These are phyloP conservation scores for Lagerstroemia speciosa DNA, from an alignment of 345 rosid species.

Conservation along the genomic window DNA sequence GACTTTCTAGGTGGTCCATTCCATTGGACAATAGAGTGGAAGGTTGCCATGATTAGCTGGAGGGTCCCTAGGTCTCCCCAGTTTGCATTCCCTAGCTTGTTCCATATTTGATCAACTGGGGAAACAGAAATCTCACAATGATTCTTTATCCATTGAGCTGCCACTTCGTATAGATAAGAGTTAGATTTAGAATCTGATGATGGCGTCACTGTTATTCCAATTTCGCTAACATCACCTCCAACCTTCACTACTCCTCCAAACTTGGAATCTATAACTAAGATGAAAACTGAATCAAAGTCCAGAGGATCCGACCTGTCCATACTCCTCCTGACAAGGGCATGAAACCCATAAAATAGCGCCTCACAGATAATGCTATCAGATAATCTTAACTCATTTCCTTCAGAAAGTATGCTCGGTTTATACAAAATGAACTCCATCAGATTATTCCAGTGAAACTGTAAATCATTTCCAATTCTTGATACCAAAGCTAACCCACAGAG, in stretches of 20 bases:
- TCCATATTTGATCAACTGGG: conserved; percentile 45
- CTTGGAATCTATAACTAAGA: conserved; percentile 49
- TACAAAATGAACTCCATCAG: conserved; percentile 36
- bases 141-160: conserved; percentile 42
- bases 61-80: conserved; percentile 60
- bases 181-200: neutral
- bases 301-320: conserved; percentile 28
- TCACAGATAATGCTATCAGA: conserved; percentile 42
- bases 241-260: conserved; percentile 56
- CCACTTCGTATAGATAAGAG: conserved; percentile 28
- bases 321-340: conserved; percentile 42
- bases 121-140: conserved; percentile 44
- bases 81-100: conserved; percentile 52
- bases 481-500: conserved; percentile 48
- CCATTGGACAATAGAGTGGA: conserved; percentile 44
- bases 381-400: conserved; percentile 31
- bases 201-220: conserved; percentile 19
- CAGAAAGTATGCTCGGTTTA: conserved; percentile 30
- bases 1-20: conserved; percentile 47
- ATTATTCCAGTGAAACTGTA: conserved; percentile 42
- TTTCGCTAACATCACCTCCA: conserved; percentile 41
- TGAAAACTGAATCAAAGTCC: conserved; percentile 27
- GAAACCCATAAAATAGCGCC: conserved; percentile 55
- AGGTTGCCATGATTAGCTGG: conserved; percentile 45
- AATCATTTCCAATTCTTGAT: conserved; percentile 27